Evolutionary conservation across 495 filamentous ascomycete species (phyloP), one percentile per base, ranked within the genome.

Genomic region (Astrothelium macrocarpum): DNA sequence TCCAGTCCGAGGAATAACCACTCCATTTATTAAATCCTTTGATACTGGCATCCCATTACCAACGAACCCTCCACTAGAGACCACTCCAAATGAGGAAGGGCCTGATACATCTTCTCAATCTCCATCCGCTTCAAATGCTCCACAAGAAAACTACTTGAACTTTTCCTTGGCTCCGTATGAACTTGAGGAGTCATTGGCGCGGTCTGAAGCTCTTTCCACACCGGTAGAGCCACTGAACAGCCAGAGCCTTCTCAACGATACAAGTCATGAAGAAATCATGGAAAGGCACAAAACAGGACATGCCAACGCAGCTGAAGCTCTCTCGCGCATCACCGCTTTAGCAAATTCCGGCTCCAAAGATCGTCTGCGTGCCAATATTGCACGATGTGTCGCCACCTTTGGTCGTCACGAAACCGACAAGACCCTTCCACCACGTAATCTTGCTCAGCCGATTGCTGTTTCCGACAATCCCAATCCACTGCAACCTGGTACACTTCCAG

Each of bases 371-470:
- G 84, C 87, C 66, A 95, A 95, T 72, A 86, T 88, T 65, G 81
- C 87, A 63, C 83, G 88, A 32, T 95, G 91, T 72, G 87, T 98
- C 67, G 83, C 90, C 65, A 86, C 82, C 0, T 97, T 98, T 68
- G 94, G 94, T 16, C 83, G 94, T 49, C 94, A 97, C 79, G 81
- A 85, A 66, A 97, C 94, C n/a, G 94, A 99, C 75, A 34, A 70
- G 0, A 70, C 72, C 1, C 78, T 97, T 1, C 45, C 67, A 9
- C 64, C 45, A n/a, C 11, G 32, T 1, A 45, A 18, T 14, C 18
- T 18, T 10, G 34, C 34, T 9, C 2, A 4, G n/a, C 62, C 45
- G 1, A 63, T 34, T 20, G 29, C 43, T 25, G 23, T 16, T 16
- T 26, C 61, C 34, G 46, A 20, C 43, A 18, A 20, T 20, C 26